A percentile compares a stretch with the other conserved stretches of the same genome.
Conservation (phyloP, 2,329 filamentous ascomycete species). For the Cordyceps sp. region DNA sequence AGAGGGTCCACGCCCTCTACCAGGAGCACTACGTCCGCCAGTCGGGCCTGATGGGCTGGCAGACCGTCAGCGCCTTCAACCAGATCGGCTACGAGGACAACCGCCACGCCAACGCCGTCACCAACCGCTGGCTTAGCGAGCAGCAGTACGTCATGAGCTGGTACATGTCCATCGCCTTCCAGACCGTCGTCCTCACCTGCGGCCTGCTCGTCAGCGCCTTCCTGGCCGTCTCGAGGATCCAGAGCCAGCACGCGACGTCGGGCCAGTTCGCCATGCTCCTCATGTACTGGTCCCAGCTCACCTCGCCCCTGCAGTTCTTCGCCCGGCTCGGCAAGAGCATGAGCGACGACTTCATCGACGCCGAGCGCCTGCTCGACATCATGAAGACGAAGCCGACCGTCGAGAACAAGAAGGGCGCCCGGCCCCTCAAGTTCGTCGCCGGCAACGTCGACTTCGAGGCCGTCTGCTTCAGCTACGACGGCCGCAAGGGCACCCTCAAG, state of each 20-base stretch:
- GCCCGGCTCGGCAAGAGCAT: constrained; percentile 37
- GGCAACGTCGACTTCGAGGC: constrained; percentile 37
- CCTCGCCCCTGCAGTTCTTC: constrained; percentile 56
- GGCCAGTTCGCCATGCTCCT: constrained; percentile 56
- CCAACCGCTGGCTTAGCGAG: constrained; percentile 20
- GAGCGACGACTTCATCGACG: constrained; percentile 38
- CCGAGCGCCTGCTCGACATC: constrained; percentile 38
- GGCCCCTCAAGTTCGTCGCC: constrained; percentile 29
- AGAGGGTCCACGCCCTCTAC: constrained; percentile 34
- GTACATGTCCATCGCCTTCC: constrained; percentile 34
- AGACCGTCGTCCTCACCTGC: constrained; percentile 47
- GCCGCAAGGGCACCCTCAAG: constrained; percentile 39
- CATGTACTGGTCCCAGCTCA: constrained; percentile 60
- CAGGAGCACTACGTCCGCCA: constrained; percentile 38
- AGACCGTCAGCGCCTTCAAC: constrained; percentile 42
- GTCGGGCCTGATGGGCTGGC: constrained; percentile 40
- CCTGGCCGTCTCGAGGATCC: constrained; percentile 48
- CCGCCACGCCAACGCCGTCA: constrained; percentile 33
- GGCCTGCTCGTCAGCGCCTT: constrained; percentile 50
- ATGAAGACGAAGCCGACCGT: constrained; percentile 41
- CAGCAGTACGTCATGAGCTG: constrained; percentile 24
- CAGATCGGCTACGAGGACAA: constrained; percentile 39
- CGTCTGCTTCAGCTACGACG: constrained; percentile 43
- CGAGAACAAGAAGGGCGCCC: constrained; percentile 31
- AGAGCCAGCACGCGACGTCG: constrained; percentile 38